phyloP scores from a whole-genome alignment of 768 basidiomycete species.

The Serendipita vermifera region DNA sequence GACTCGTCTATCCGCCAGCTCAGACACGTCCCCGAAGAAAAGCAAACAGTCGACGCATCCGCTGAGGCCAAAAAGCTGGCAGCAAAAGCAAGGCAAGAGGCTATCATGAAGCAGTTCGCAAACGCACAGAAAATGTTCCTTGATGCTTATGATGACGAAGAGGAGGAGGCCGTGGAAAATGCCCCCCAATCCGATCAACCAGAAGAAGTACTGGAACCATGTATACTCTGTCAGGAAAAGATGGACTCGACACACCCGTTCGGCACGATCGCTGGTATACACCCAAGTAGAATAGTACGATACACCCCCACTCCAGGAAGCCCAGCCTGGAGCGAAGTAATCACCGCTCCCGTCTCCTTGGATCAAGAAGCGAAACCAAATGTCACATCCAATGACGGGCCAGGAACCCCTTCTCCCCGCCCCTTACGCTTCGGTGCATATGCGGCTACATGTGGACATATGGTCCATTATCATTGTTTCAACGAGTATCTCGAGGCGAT shows the following conservation, averaged over 20 bases:
- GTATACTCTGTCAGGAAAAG: conserved; percentile 97
- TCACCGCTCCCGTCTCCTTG: conserved; percentile 48
- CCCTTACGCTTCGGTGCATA: conserved; percentile 66
- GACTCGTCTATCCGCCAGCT: conserved; percentile 43
- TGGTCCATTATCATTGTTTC: conserved; percentile 96
- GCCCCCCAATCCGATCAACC: conserved; percentile 25
- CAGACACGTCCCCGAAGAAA: conserved; percentile 25
- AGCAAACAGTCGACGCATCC: conserved; percentile 30
- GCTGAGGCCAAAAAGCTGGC: conserved; percentile 69
- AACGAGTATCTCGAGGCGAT: conserved; percentile 79
- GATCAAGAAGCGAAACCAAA: conserved; percentile 33
- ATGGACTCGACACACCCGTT: conserved; percentile 60
- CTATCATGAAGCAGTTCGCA: conserved; percentile 93
- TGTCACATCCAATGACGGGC: conserved; percentile 19
- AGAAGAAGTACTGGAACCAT: conserved; percentile 45
- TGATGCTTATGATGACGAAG: conserved; percentile 57
- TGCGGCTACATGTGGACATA: conserved; percentile 81
- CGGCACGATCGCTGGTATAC: conserved; percentile 75
- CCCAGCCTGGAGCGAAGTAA: conserved; percentile 54
- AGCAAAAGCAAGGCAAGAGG: conserved; percentile 81
- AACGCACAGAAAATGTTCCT: conserved; percentile 82
- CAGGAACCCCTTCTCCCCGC: conserved; percentile 11
- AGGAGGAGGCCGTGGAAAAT: conserved; percentile 39
- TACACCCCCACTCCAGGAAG: conserved; percentile 41
- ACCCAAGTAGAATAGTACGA: conserved; percentile 75